Base-by-base conservation (phyloP, 78 protist species). In the Dictyostelium intermedium region DNA sequence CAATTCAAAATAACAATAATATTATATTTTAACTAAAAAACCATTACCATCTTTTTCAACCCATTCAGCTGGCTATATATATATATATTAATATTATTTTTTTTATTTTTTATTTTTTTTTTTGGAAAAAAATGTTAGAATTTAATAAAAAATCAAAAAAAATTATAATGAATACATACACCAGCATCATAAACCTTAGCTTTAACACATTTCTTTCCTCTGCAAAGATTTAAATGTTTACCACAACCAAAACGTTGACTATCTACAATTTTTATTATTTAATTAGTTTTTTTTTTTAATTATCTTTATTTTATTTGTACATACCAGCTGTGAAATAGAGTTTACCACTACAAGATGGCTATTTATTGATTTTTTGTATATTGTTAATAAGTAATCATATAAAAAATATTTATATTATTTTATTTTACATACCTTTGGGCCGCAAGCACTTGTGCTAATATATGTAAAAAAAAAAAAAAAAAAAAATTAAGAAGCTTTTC, bases 241-340 rank as follows among this genome's bases (percentile, higher is more conserved):
- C 73, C 37, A 66, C 94, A 89, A 70, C 94, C 94, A 50, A 89
- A 89, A 69, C 93, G 61, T 77, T 86, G 92, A 20, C 74, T 66
- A 30, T 66, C 32, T 66, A 11, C 11, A 74, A 34, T 11, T 5
- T 27, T 72, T 72, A 16, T 73, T 32, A 30, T 34, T 10, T 16
- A 16, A 25, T 39, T 39, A 39, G 43, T 39, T 39, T 39, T 5
- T 5, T 39, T 5, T 5, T 5, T 4, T 4, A 39, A 23, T 69
- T 3, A n/a, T 20, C 1, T n/a, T n/a, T n/a, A n/a, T n/a, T 39
- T 39, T 39, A 5, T 39, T 39, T 5, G 43, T 39, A 39, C 56
- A 43, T 39, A 86, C 79, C 92, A 70, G 94, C 94, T 34, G 74
- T 82, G 35, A 82, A 82, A 34, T 82, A 56, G 50, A 45, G 27